A percentile compares a stretch with the other conserved stretches of the same genome.
Evolutionary conservation across 805 yeast species (phyloP).

Genomic region (Candida mattraensis): DNA sequence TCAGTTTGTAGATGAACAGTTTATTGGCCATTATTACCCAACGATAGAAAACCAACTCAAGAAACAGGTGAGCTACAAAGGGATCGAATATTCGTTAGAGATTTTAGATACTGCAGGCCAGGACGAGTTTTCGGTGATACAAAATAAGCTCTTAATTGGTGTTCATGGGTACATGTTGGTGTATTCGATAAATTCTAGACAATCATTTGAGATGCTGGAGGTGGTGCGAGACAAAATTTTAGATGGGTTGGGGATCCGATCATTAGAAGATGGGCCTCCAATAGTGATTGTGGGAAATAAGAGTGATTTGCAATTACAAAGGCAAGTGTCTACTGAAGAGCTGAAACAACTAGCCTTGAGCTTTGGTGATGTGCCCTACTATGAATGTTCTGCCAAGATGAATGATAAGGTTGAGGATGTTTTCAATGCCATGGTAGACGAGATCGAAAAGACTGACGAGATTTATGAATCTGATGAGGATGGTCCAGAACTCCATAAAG

Average conservation of each 20-base stretch:
- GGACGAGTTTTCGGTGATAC: conserved; percentile 81
- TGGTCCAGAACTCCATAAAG: conserved; percentile 1
- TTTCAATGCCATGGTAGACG: conserved; percentile 58
- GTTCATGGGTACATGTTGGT: conserved; percentile 82
- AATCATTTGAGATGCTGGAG: conserved; percentile 73
- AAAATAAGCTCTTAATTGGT: conserved; percentile 75
- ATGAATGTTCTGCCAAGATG: conserved; percentile 51
- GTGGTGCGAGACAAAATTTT: conserved; percentile 81
- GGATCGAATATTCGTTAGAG: conserved; percentile 77
- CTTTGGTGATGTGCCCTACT: conserved; percentile 42
- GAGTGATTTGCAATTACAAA: conserved; percentile 56
- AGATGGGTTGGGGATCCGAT: conserved; percentile 55
- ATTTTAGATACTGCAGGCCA: conserved; percentile 93
- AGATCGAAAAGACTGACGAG: conserved; percentile 47
- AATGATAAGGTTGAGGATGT: conserved; percentile 47
- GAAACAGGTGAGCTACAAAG: conserved; percentile 65
- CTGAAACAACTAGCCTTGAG: conserved; percentile 44
- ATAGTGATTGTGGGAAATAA: conserved; percentile 50
- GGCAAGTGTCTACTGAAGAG: conserved; percentile 55
- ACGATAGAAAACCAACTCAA: conserved; percentile 85
- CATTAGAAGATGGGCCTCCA: conserved; percentile 44
- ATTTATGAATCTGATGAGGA: conserved; percentile 11
- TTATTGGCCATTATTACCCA: conserved; percentile 86
- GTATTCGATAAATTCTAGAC: conserved; percentile 76
- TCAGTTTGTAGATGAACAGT: conserved; percentile 83